Evolutionary conservation across 2,329 filamentous ascomycete genomes (phyloP), one percentile per base, ranked within the genome.

Genomic region (Lecanoromycetidae sp.): DNA sequence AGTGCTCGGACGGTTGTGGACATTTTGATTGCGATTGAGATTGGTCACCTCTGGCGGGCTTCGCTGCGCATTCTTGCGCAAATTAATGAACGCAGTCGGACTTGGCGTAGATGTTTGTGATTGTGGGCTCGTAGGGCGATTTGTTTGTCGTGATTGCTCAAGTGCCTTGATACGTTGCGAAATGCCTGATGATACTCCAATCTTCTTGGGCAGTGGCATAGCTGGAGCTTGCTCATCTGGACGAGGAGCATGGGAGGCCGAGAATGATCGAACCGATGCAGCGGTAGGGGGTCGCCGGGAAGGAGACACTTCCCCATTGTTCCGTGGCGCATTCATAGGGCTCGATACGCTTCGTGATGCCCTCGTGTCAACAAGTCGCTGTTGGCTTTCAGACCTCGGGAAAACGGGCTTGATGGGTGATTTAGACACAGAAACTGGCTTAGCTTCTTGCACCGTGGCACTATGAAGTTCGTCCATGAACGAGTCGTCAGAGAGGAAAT

Each of bases 111-210:
- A 36, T 63, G 52, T 54, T 17, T 26, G 63, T 57, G 48, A 61
- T 56, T 45, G 36, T 9, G 44, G 41, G 46, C 52, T 57, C 12
- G 59, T 61, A 59, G 60, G 72, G 65, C 50, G 80, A 74, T 55
- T 70, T 3, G 71, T n/a, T n/a, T n/a, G n/a, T n/a, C n/a, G 72
- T 46, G 91, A 74, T 63, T 87, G 88, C 60, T 94, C 85, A 44
- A 98, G 71, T 5, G 88, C 87, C 64, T 94, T 93, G 62, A 96
- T 96, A 34, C 91, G 82, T 62, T 90, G 86, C 3, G 90, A 93
- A 51, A 98, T 95, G 56, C 86, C 87, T 7, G 84, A 87, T 6
- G 87, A 88, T 20, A 96, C 76, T 57, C 85, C 91, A 54, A 81
- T 74, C 61, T 88, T 93, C 61, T 84, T 87, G 13, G 47, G 35